Evolutionary conservation across 257 asterid species (phyloP).

Genomic region (Galeopsis tetrahit): DNA sequence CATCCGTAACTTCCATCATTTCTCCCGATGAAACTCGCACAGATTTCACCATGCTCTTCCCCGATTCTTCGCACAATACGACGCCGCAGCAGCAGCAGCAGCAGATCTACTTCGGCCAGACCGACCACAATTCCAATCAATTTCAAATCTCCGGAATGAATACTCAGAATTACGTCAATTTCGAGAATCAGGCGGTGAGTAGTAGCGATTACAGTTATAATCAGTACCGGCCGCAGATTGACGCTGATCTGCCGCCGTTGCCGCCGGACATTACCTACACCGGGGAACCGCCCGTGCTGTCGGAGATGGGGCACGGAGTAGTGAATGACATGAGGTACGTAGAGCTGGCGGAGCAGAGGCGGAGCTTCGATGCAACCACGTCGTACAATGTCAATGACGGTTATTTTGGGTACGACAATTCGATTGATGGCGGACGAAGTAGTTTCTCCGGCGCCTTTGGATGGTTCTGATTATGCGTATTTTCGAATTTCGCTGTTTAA

Average conservation of each 20-base stretch:
- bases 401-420: conserved; percentile 38
- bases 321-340: conserved; percentile 70
- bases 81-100: conserved; percentile 10
- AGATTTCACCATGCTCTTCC: conserved; percentile 44
- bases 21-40: conserved; percentile 74
- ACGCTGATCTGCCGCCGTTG: conserved; percentile 73
- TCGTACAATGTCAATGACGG: conserved; percentile 32
- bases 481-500: background rate
- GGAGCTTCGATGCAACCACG: conserved; percentile 36
- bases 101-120: conserved; percentile 45
- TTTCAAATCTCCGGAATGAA: conserved; percentile 41
- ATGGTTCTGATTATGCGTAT: conserved; percentile 49
- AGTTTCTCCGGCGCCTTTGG: conserved; percentile 60
- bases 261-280: conserved; percentile 84
- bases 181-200: conserved; percentile 23
- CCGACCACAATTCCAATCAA: conserved; percentile 15
- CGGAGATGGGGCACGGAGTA: conserved; percentile 76
- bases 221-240: background rate
- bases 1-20: conserved; percentile 75
- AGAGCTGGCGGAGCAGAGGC: conserved; percentile 58
- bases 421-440: conserved; percentile 35
- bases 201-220: background rate
- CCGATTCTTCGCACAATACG: conserved; percentile 3
- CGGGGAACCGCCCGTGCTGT: conserved; percentile 62
- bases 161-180: conserved; percentile 30